Evolutionary conservation across 805 yeast species (phyloP).

Genomic region (Wickerhamiella sergipiensis): DNA sequence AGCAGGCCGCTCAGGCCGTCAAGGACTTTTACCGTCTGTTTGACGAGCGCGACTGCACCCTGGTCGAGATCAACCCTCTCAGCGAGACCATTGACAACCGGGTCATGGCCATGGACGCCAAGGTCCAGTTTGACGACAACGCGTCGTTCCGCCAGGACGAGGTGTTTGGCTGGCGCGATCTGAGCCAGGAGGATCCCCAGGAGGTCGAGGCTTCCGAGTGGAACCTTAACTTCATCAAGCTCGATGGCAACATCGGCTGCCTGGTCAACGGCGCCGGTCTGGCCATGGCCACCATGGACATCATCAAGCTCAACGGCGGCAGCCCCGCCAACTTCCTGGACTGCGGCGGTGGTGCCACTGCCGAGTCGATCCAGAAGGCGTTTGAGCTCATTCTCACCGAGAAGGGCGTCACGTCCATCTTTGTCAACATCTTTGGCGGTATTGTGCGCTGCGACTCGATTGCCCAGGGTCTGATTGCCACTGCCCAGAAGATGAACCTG

Average conservation of each 20-base stretch:
- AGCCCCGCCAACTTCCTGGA: conserved; percentile 98
- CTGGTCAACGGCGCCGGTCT: conserved; percentile 99
- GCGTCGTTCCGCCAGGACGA: conserved; percentile 92
- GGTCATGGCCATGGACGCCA: conserved; percentile 98
- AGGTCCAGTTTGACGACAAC: conserved; percentile 94
- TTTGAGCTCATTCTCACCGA: conserved; percentile 86
- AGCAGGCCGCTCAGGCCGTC: conserved; percentile 79
- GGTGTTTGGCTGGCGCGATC: conserved; percentile 92
- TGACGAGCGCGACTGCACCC: conserved; percentile 87
- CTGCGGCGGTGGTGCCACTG: conserved; percentile 99
- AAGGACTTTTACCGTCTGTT: conserved; percentile 81
- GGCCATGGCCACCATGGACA: conserved; percentile 99
- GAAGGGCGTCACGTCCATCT: conserved; percentile 80
- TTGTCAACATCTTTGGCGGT: conserved; percentile 98
- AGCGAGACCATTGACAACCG: conserved; percentile 82
- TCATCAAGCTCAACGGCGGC: conserved; percentile 95
- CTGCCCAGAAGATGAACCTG: conserved; percentile 81
- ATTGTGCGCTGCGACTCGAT: conserved; percentile 98
- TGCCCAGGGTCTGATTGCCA: conserved; percentile 93
- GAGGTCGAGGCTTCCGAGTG: conserved; percentile 85
- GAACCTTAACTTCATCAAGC: conserved; percentile 90
- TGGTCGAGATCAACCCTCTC: conserved; percentile 96
- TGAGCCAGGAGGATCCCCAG: conserved; percentile 95
- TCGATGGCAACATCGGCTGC: conserved; percentile 98
- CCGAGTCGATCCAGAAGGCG: conserved; percentile 94